A percentile compares a stretch with the other conserved stretches of the same genome.
Evolutionary conservation across 2,329 filamentous ascomycete genomes (phyloP).

Genomic region (Stagonosporopsis chrysanthemi): DNA sequence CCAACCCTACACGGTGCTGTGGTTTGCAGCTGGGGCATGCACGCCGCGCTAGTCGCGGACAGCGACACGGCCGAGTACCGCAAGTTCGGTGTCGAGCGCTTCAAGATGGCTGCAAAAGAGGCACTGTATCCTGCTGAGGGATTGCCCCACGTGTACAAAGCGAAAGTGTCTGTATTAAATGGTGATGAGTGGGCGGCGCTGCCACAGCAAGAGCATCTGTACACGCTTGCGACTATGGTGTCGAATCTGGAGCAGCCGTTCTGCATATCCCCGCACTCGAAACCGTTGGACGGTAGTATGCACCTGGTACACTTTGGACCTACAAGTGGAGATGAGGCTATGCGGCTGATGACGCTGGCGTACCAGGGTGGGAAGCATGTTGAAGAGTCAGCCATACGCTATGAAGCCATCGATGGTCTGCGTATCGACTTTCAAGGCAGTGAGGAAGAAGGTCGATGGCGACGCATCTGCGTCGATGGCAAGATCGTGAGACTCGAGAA

Average conservation of each 20-base stretch:
- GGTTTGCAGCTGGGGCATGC: slow-evolving; percentile 88
- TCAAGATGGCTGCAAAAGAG: slow-evolving; percentile 82
- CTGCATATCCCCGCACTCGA: slow-evolving; percentile 76
- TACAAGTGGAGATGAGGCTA: slow-evolving; percentile 68
- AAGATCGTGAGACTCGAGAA: slow-evolving; percentile 78
- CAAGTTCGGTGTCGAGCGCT: slow-evolving; percentile 76
- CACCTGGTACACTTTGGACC: slow-evolving; percentile 78
- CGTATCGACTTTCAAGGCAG: slow-evolving; percentile 64
- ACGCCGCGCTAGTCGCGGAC: slow-evolving; percentile 87
- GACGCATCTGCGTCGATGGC: slow-evolving; percentile 90
- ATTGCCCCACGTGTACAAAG: slow-evolving; percentile 65
- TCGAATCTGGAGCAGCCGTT: slow-evolving; percentile 84
- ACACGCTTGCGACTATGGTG: slow-evolving; percentile 78
- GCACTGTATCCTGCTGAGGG: slow-evolving; percentile 69
- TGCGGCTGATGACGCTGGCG: slow-evolving; percentile 76
- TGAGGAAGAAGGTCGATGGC: slow-evolving; percentile 76
- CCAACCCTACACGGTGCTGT: slow-evolving; percentile 72
- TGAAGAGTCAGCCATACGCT: slow-evolving; percentile 65
- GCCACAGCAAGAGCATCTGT: slow-evolving; percentile 67
- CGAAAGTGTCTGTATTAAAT: slow-evolving; percentile 56
- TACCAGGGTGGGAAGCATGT: slow-evolving; percentile 66
- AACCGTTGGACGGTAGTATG: slow-evolving; percentile 74
- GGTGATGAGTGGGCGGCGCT: slow-evolving; percentile 44
- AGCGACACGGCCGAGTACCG: slow-evolving; percentile 86
- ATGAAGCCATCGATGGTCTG: slow-evolving; percentile 73